Percentiles rank a stretch among this genome's conserved stretches.
Conservation (phyloP, 192 early-diverging fungal genomes). For the Entrophospora sp. region DNA sequence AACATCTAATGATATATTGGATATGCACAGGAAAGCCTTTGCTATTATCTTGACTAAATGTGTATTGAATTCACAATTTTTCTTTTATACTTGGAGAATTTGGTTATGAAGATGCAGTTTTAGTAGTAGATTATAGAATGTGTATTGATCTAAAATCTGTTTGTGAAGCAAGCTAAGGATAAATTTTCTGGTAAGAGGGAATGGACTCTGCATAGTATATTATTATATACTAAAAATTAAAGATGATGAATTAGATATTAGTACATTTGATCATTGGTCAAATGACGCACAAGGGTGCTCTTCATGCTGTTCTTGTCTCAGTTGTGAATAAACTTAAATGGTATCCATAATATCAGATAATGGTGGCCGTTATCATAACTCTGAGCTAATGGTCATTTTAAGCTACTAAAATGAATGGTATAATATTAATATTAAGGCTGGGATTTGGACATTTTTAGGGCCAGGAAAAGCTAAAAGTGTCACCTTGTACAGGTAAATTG, state of each 20-base stretch:
- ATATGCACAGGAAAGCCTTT: not conserved
- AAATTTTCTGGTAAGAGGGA: not conserved
- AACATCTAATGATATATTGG: not conserved
- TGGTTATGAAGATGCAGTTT: not conserved
- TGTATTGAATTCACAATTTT: not conserved
- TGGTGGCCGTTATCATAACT: not conserved
- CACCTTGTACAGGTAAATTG: not conserved
- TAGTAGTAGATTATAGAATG: not conserved
- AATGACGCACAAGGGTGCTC: not conserved
- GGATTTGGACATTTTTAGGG: not conserved
- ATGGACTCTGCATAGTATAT: not conserved
- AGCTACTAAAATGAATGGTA: not conserved
- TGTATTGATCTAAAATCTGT: not conserved
- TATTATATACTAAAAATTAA: not conserved
- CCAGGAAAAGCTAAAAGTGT: not conserved
- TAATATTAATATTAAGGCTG: conserved; percentile 2
- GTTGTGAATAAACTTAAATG: not conserved
- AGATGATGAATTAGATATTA: not conserved
- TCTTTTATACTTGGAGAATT: not conserved
- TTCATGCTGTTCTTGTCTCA: not conserved
- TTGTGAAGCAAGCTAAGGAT: not conserved
- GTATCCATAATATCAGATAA: not conserved
- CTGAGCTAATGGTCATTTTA: not conserved
- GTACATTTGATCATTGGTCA: not conserved
- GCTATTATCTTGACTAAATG: not conserved